Base-by-base conservation (phyloP, 768 basidiomycete genomes). In the Rickenella mellea region DNA sequence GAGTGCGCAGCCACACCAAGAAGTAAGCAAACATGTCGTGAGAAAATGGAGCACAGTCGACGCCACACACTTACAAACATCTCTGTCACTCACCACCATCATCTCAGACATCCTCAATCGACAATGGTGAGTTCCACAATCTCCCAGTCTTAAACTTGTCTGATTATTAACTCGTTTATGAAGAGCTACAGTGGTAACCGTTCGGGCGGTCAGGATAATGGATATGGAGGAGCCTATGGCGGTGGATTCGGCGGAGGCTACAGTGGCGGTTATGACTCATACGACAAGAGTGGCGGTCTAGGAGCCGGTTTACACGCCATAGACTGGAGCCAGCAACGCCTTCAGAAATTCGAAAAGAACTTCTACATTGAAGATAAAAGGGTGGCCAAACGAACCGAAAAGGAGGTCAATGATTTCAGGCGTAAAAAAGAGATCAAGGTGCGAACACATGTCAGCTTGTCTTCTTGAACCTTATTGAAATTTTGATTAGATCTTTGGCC, bases 301-400 rank as follows among this genome's bases (percentile, higher is more conserved):
- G 68, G 68, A 43, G 46, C 55, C 22, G 62, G 62, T 33, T 60
- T 71, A 32, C 58, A 56, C 43, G 24, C 57, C 48, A 62, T 67
- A 48, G 62, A 71, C 54, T 72, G 69, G 69, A 49, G 51, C 41
- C 39, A 50, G 25, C 44, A 54, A 27, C 41, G 42, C 15, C 55
- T 72, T 39, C 51, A 55, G 56, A 67, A 67, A 53, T 71, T 72
- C 55, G 69, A 71, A 52, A 72, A 72, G 62, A 69, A 71, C 65
- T 71, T 63, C 48, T 63, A 63, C 51, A 52, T 61, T 44, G 66
- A 70, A 55, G 65, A 69, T 45, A 49, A 56, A 25, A 60, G 63
- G 22, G 69, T 70, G 33, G 41, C 59, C 19, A 55, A 56, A 15
- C 66, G 67, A 42, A 54, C 56, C 31, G 65, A 69, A n/a, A 51